A percentile compares a stretch with the other conserved stretches of the same genome.
These are phyloP conservation scores for Candida tunisiensis DNA, from an alignment of 1,139 yeast species.

Conservation along the genomic window DNA sequence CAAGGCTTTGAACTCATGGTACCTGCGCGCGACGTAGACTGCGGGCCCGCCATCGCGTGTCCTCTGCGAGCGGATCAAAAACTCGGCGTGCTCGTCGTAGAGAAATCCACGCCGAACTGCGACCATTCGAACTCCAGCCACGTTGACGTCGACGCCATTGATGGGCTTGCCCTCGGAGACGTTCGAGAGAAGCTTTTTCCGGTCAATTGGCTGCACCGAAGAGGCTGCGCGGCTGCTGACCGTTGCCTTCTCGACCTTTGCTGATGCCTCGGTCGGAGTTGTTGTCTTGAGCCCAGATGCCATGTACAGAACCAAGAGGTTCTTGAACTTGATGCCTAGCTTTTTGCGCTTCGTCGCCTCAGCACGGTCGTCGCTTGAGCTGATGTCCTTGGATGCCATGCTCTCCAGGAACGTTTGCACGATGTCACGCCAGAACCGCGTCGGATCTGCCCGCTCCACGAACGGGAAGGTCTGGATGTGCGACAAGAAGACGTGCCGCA, in stretches of 20 bases:
- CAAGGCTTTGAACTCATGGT: constrained; percentile 45
- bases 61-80: constrained; percentile 16
- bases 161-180: constrained; percentile 29
- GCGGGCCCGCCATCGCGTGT: constrained; percentile 19
- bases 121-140: constrained; percentile 38
- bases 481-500: constrained; percentile 44
- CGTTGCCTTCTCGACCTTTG: too few species aligned
- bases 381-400: constrained; percentile 52
- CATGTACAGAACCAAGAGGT: constrained; percentile 47
- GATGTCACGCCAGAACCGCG: constrained; percentile 56
- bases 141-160: constrained; percentile 45
- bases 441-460: constrained; percentile 34
- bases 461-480: constrained; percentile 64
- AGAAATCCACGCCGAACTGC: constrained; percentile 16
- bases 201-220: constrained; percentile 31
- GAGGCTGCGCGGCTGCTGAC: too few species aligned
- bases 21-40: constrained; percentile 41
- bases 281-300: constrained; percentile 60
- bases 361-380: constrained; percentile 55
- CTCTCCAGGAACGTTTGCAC: constrained; percentile 70
- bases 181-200: constrained; percentile 17
- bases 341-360: constrained; percentile 58
- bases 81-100: constrained; percentile 11
- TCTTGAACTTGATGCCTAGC: constrained; percentile 39
- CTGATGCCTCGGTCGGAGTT: constrained; percentile 30